Base-by-base conservation (phyloP, 202 grass and related monocot genomes). In the Elaeis oleifera region DNA sequence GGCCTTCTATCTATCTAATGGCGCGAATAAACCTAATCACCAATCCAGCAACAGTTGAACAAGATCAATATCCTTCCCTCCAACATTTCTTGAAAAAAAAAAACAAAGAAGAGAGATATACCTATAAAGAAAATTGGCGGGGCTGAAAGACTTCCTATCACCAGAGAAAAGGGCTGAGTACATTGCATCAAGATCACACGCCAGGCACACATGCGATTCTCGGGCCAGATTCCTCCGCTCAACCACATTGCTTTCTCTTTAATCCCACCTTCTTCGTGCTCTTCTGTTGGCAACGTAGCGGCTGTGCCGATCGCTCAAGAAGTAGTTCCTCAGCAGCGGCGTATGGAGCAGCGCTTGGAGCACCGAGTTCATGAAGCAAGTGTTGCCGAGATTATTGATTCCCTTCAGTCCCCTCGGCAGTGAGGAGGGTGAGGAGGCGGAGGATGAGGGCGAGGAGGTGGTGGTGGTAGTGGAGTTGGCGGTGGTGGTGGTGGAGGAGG, bases 351-450 rank as follows among this genome's bases (percentile, higher is more conserved):
- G 82, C 9, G 88, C 85, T 68, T 97, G 94, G 21, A 97, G 78
- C 23, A 97, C 88, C 54, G 88, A 97, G 88, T 97, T 97, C 85
- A 97, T 86, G 74, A 97, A 97, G 77, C 94, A 97, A 23, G 88
- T 92, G 61, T 92, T 97, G 58, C 94, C 88, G 29, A 97, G 80
- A 57, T 97, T 97, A 79, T 92, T 97, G 52, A 97, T 69, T 1
- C 88, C 94, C 15, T 88, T 72, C 21, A 97, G 74, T 1, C 92
- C 94, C 20, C 79, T 77, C 0, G 84, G 91, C 27, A 56, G 66
- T n/a, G 59, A 13, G 36, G 65, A 23, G 9, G 74, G 68, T 26
- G 71, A 51, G 20, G 36, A 44, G 36, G 36, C 9, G 36, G 36
- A 44, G 36, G 36, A 81, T 0, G 62, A 54, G 62, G 90, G 5